phyloP scores from a whole-genome alignment of 345 rosid genomes.

The Hibiscus mutabilis region DNA sequence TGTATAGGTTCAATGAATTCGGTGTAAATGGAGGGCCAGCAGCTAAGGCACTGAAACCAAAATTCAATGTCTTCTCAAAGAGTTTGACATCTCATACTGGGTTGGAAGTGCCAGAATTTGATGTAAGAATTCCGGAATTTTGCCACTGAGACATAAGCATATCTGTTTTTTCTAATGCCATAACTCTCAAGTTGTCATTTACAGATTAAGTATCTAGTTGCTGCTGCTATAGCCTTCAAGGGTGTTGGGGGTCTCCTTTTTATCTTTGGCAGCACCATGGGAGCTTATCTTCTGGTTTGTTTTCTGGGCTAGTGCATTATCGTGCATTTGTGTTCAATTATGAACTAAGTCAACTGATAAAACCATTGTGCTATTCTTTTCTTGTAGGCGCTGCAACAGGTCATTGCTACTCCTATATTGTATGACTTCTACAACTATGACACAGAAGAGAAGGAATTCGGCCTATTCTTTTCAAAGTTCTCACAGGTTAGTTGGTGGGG shows the following conservation, averaged over 20 bases:
- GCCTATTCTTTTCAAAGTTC: constrained; percentile 44
- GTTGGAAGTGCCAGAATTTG: constrained; percentile 43
- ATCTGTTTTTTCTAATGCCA: background rate
- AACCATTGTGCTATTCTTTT: background rate
- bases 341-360: background rate
- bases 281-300: constrained; percentile 71
- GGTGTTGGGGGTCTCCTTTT: constrained; percentile 65
- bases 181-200: constrained; percentile 5
- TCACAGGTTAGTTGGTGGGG: constrained; percentile 39
- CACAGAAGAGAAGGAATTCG: constrained; percentile 42
- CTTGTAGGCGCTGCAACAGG: constrained; percentile 58
- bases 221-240: constrained; percentile 47
- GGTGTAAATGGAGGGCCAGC: constrained; percentile 58
- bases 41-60: constrained; percentile 42
- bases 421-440: constrained; percentile 76
- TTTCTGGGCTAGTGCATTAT: background rate
- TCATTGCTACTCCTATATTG: constrained; percentile 39
- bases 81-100: constrained; percentile 41
- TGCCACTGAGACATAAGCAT: background rate
- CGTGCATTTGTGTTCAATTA: background rate
- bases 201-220: constrained; percentile 44
- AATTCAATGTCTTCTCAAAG: constrained; percentile 32
- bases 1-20: constrained; percentile 52
- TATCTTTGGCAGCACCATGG: constrained; percentile 55
- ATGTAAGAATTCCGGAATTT: constrained; percentile 23